These are phyloP conservation scores for Pterulicium gracile DNA, from an alignment of 1,284 basidiomycete genomes.

Conservation along the genomic window DNA sequence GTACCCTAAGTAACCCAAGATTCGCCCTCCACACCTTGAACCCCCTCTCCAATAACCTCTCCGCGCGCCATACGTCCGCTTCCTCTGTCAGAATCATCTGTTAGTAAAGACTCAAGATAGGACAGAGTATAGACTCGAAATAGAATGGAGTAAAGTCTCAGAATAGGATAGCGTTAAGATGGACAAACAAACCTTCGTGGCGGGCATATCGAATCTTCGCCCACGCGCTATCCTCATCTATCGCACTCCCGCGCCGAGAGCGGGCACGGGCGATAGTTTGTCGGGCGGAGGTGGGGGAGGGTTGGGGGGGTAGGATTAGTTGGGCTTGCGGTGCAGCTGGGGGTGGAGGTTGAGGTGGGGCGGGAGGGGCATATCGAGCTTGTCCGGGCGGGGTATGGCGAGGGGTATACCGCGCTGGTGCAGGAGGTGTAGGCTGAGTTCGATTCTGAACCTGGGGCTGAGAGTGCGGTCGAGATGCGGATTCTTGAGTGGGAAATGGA, in stretches of 20 bases:
- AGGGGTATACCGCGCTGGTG: background rate
- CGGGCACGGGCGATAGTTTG: slow-evolving; percentile 23
- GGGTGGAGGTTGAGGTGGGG: slow-evolving; percentile 10
- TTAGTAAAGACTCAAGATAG: too few species aligned
- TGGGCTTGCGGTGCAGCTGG: slow-evolving; percentile 8
- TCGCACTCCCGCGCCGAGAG: slow-evolving; percentile 32
- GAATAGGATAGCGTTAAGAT: too few species aligned
- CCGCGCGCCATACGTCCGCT: background rate
- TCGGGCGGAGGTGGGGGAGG: slow-evolving; percentile 15
- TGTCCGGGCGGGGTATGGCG: background rate
- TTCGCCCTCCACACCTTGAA: background rate
- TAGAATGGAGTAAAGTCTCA: too few species aligned
- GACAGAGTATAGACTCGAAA: too few species aligned
- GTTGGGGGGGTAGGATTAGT: slow-evolving; percentile 11
- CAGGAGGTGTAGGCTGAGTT: too few species aligned
- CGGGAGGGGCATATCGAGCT: slow-evolving; percentile 4
- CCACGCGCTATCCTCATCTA: slow-evolving; percentile 67
- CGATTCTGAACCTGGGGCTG: too few species aligned
- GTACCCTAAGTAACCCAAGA: background rate
- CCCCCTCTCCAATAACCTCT: background rate
- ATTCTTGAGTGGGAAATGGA: too few species aligned
- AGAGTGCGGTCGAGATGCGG: too few species aligned
- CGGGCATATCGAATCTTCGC: slow-evolving; percentile 57
- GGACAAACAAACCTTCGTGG: slow-evolving; percentile 29
- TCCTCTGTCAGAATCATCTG: too few species aligned